Percentiles rank a stretch among this genome's conserved stretches.
Evolutionary conservation across 2,329 filamentous ascomycete genomes (phyloP).

Genomic region (Epichloe aotearoae): DNA sequence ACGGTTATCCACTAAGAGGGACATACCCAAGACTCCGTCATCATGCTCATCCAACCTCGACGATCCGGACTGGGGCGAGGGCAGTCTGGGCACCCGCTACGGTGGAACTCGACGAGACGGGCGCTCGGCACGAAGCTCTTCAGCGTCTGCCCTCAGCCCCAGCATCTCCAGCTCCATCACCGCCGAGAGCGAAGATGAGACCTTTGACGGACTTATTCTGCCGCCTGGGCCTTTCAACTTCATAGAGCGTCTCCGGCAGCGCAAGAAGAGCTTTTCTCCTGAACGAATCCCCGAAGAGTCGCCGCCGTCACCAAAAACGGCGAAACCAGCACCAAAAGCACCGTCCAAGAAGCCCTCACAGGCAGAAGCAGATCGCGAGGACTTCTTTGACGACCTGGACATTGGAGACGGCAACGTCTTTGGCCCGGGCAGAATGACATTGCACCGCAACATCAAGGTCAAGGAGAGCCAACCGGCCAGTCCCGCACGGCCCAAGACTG

Average conservation of each 20-base stretch:
- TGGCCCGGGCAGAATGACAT: conserved; percentile 62
- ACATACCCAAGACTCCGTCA: conserved; percentile 47
- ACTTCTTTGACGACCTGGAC: conserved; percentile 78
- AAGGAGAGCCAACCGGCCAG: conserved; percentile 59
- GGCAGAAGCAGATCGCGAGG: conserved; percentile 45
- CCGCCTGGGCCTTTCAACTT: conserved; percentile 77
- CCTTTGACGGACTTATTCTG: conserved; percentile 76
- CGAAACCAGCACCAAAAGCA: neutral
- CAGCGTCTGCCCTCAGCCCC: conserved; percentile 78
- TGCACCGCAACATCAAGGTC: conserved; percentile 85
- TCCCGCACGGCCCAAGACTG: conserved; percentile 57
- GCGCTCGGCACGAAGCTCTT: conserved; percentile 73
- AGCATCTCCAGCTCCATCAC: conserved; percentile 87
- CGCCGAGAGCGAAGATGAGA: conserved; percentile 85
- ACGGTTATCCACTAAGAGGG: conserved; percentile 46
- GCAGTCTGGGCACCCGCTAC: conserved; percentile 80
- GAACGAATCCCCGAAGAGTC: conserved; percentile 30
- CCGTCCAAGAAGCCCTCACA: conserved; percentile 17
- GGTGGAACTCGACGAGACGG: conserved; percentile 72
- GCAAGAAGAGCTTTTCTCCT: conserved; percentile 48
- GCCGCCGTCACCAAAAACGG: conserved; percentile 1
- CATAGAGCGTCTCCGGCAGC: conserved; percentile 59
- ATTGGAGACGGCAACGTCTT: conserved; percentile 75
- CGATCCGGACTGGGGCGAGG: conserved; percentile 89
- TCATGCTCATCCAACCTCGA: conserved; percentile 40